phyloP scores from a whole-genome alignment of 805 yeast species.

The Cyberlindnera saturnus region DNA sequence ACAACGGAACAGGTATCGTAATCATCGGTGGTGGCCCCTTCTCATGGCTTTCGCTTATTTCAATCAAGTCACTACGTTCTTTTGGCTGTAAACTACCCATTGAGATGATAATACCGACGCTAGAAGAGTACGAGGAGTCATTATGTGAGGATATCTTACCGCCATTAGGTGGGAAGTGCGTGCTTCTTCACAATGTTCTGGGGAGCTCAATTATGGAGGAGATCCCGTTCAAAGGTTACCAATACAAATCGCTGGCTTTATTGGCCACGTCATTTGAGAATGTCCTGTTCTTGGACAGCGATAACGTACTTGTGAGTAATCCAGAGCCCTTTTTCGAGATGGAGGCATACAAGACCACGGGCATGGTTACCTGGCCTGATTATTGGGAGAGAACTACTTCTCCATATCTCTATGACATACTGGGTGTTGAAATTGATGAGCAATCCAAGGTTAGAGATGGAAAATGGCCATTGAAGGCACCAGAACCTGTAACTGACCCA shows the following conservation, averaged over 20 bases:
- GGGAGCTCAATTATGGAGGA: slow-evolving; percentile 47
- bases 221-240: slow-evolving; percentile 56
- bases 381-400: slow-evolving; percentile 68
- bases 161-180: slow-evolving; percentile 53
- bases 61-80: slow-evolving; percentile 42
- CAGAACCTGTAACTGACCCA: slow-evolving; percentile 8
- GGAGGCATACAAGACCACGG: slow-evolving; percentile 40
- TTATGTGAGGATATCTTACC: slow-evolving; percentile 59
- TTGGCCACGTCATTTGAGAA: slow-evolving; percentile 73
- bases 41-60: slow-evolving; percentile 47
- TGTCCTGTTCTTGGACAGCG: slow-evolving; percentile 70
- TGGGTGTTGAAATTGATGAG: slow-evolving; percentile 32
- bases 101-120: slow-evolving; percentile 63
- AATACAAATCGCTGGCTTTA: slow-evolving; percentile 66
- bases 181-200: slow-evolving; percentile 51
- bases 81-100: slow-evolving; percentile 56
- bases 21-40: slow-evolving; percentile 48
- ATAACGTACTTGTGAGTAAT: slow-evolving; percentile 48
- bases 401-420: slow-evolving; percentile 52
- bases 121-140: slow-evolving; percentile 62
- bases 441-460: slow-evolving; percentile 16
- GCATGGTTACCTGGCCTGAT: slow-evolving; percentile 71
- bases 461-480: slow-evolving; percentile 15
- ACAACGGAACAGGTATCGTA: slow-evolving; percentile 19
- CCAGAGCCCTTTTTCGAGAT: slow-evolving; percentile 39